phyloP scores from a whole-genome alignment of 306 rosid genomes.

The Ammopiptanthus mongolicus region DNA sequence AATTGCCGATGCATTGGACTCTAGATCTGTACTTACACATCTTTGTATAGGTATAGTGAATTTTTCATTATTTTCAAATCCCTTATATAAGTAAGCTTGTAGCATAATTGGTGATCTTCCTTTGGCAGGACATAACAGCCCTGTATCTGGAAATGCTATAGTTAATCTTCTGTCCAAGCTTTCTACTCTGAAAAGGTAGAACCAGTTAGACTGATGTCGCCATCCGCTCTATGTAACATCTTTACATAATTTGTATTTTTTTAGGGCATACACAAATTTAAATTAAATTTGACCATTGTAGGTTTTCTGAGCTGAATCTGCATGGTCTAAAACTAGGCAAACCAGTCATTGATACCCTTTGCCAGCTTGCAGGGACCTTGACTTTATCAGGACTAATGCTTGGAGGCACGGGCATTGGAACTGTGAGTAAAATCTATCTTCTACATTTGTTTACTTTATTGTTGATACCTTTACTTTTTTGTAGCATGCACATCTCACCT shows the following conservation, averaged over 20 bases:
- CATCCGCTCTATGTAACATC: not conserved
- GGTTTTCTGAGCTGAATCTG: slow-evolving; percentile 75
- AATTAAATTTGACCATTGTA: slow-evolving; percentile 14
- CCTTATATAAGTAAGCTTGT: not conserved
- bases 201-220: slow-evolving; percentile 9
- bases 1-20: slow-evolving; percentile 63
- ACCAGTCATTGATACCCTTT: slow-evolving; percentile 67
- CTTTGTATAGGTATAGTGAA: slow-evolving; percentile 63
- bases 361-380: slow-evolving; percentile 55
- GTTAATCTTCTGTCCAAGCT: slow-evolving; percentile 66
- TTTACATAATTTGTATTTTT: slow-evolving; percentile 7
- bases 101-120: slow-evolving; percentile 16
- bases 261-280: not conserved
- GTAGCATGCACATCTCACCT: slow-evolving; percentile 14
- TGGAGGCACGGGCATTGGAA: slow-evolving; percentile 77
- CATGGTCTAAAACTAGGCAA: slow-evolving; percentile 78
- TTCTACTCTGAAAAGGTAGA: slow-evolving; percentile 66
- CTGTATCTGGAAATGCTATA: slow-evolving; percentile 62
- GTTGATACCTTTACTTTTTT: slow-evolving; percentile 12
- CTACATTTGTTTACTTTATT: slow-evolving; percentile 1
- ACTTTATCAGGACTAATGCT: slow-evolving; percentile 66
- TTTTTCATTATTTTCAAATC: slow-evolving; percentile 10
- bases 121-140: slow-evolving; percentile 70
- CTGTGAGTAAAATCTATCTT: slow-evolving; percentile 48
- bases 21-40: slow-evolving; percentile 58